Base-by-base conservation (phyloP, 192 early-diverging fungal species). In the Coemansia reversa region DNA sequence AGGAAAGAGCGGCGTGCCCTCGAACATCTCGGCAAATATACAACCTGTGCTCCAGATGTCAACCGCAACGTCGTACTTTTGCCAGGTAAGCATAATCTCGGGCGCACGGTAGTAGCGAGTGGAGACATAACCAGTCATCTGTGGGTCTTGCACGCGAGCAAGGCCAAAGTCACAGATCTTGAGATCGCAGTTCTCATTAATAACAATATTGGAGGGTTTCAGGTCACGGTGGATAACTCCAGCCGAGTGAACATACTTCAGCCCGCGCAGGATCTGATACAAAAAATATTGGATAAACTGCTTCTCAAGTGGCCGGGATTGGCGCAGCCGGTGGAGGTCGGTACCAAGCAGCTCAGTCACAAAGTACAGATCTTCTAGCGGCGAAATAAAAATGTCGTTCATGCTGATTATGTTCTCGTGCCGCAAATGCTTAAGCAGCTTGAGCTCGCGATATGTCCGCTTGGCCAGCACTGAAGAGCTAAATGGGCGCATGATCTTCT, bases 111-210 rank as follows among this genome's bases (percentile, higher is more conserved):
- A 98, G 82, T 97, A 97, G 39, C 96, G 85, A 14, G 96, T 97
- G 7, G 94, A 94, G 20, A 97, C 96, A 77, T 98, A 98, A 25
- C 95, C 95, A 22, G 95, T 97, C 95, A 97, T 97, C 73, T 94
- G 92, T 62, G 90, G 89, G 64, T 96, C 94, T 63, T 94, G 91
- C 48, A 96, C 89, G 63, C 96, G 90, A 4, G 96, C 96, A 50
- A 98, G 75, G 4, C 96, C 96, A 76, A 98, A 95, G 77, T 98
- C 96, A 78, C 94, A 97, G 67, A 98, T 98, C 84, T 94, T 98
- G 39, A 98, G 84, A 72, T 98, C 96, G 69, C 96, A 96, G 82
- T 98, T 95, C 67, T 95, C 94, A 70, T 97, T 97, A 66, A 98
- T 89, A 20, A 98, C 85, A 75, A 98, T 93, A 66, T 98, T 98